A percentile compares a stretch with the other conserved stretches of the same genome.
Evolutionary conservation across 2,329 filamentous ascomycete genomes (phyloP).

Genomic region (Ophiostoma fasciatum): DNA sequence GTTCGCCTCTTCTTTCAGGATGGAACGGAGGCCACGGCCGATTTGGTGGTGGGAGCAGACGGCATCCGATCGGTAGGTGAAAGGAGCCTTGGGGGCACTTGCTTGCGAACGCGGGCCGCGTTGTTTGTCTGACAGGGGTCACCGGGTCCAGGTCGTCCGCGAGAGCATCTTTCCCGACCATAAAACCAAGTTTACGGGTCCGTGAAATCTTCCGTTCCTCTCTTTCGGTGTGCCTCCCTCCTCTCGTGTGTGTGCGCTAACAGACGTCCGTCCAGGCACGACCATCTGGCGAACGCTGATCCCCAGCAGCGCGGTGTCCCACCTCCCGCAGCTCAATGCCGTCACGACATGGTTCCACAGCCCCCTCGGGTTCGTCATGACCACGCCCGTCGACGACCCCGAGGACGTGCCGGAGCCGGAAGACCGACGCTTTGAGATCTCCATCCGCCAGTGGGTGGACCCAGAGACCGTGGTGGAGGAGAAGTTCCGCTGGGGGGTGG

Average conservation of each 20-base stretch:
- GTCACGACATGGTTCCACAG: background rate
- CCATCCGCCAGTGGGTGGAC: background rate
- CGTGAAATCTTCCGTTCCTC: background rate
- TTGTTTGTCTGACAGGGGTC: too few relatives aligned
- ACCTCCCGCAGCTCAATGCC: background rate
- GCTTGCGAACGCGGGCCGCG: too few relatives aligned
- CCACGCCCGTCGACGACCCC: background rate
- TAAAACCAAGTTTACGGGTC: background rate
- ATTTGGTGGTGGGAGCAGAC: slow-evolving; percentile 35
- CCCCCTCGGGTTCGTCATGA: too few relatives aligned
- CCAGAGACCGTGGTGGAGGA: background rate
- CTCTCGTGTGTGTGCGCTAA: too few relatives aligned
- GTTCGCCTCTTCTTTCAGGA: slow-evolving; percentile 14
- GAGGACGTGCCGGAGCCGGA: background rate
- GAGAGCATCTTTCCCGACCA: background rate
- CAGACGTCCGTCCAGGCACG: too few relatives aligned
- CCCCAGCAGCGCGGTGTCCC: background rate
- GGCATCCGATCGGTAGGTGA: slow-evolving; percentile 33
- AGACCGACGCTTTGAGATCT: background rate
- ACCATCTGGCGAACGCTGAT: background rate
- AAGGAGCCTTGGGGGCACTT: slow-evolving; percentile 14
- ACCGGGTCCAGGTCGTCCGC: background rate
- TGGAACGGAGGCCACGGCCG: slow-evolving; percentile 23
- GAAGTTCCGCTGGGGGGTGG: background rate
- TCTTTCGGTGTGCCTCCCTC: too few relatives aligned